These are phyloP conservation scores for Kodamaea suecica DNA, from an alignment of 1,139 yeast genomes.

Conservation along the genomic window DNA sequence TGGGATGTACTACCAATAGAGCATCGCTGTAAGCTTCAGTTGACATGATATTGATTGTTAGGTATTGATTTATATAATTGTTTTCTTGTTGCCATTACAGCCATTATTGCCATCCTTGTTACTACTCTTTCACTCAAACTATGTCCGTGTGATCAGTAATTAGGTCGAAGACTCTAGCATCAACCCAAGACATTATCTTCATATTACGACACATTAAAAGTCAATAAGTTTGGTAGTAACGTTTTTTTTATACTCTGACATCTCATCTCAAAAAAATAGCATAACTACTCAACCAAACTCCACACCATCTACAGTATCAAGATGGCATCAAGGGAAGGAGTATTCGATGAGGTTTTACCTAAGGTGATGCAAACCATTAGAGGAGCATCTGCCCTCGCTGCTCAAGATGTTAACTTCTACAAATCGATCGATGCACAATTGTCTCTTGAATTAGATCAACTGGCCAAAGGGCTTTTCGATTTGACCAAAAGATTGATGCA, in stretches of 20 bases:
- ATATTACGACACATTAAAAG: background rate
- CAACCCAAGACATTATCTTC: background rate
- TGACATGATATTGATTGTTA: too few relatives aligned
- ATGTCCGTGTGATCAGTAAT: too few relatives aligned
- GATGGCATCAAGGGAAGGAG: constrained; percentile 1
- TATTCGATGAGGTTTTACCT: constrained; percentile 34
- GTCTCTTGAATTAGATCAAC: constrained; percentile 37
- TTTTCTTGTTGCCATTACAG: too few relatives aligned
- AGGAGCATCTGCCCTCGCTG: constrained; percentile 67
- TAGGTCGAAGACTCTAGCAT: background rate
- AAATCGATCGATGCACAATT: constrained; percentile 60
- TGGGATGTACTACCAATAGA: too few relatives aligned
- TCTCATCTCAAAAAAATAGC: constrained; percentile 3
- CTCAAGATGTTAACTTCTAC: constrained; percentile 78
- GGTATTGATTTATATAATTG: too few relatives aligned
- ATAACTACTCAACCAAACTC: background rate
- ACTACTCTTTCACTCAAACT: too few relatives aligned
- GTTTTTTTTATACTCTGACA: background rate
- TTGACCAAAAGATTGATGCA: constrained; percentile 53
- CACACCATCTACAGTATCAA: too few relatives aligned
- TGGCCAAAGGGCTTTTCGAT: constrained; percentile 45
- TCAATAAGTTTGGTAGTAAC: too few relatives aligned
- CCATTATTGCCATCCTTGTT: too few relatives aligned
- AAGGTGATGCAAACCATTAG: constrained; percentile 57
- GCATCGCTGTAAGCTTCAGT: too few relatives aligned